phyloP scores from a whole-genome alignment of 2,329 filamentous ascomycete genomes.

The Aspergillus luchuensis region DNA sequence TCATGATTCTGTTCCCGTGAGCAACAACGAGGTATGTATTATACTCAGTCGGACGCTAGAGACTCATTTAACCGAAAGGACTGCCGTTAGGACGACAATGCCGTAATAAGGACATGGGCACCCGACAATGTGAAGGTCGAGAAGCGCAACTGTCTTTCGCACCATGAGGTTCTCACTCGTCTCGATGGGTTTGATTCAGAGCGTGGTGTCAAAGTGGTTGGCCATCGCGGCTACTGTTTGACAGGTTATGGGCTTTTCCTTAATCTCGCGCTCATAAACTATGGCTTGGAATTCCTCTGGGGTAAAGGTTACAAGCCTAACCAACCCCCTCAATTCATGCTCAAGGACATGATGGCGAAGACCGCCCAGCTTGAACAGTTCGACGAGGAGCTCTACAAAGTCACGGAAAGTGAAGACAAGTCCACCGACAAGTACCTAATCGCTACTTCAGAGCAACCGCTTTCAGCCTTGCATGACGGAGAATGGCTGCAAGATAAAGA shows the following conservation, averaged over 20 bases:
- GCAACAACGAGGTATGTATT: slow-evolving; percentile 69
- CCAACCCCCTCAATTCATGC: slow-evolving; percentile 91
- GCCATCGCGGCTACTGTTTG: slow-evolving; percentile 91
- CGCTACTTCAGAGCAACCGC: slow-evolving; percentile 90
- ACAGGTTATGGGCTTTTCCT: slow-evolving; percentile 86
- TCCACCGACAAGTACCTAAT: slow-evolving; percentile 83
- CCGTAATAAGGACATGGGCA: slow-evolving; percentile 73
- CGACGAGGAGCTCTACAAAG: slow-evolving; percentile 97
- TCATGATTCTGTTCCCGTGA: slow-evolving; percentile 81
- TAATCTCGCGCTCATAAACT: slow-evolving; percentile 92
- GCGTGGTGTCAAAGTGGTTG: slow-evolving; percentile 89
- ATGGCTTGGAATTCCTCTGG: slow-evolving; percentile 85
- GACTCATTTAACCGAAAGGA: neutral
- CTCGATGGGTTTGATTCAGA: slow-evolving; percentile 92
- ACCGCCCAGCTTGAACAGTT: slow-evolving; percentile 97
- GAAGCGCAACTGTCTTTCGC: slow-evolving; percentile 78
- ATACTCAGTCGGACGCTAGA: neutral
- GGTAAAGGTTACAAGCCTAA: slow-evolving; percentile 78
- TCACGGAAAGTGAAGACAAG: slow-evolving; percentile 78
- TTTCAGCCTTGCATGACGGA: slow-evolving; percentile 87
- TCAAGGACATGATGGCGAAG: slow-evolving; percentile 94
- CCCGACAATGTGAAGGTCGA: slow-evolving; percentile 73
- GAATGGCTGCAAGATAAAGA: slow-evolving; percentile 88
- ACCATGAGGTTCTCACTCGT: slow-evolving; percentile 88
- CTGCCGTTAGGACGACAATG: slow-evolving; percentile 70